Base-by-base conservation (phyloP, 305 asterid species). In the Andrographis paniculata region DNA sequence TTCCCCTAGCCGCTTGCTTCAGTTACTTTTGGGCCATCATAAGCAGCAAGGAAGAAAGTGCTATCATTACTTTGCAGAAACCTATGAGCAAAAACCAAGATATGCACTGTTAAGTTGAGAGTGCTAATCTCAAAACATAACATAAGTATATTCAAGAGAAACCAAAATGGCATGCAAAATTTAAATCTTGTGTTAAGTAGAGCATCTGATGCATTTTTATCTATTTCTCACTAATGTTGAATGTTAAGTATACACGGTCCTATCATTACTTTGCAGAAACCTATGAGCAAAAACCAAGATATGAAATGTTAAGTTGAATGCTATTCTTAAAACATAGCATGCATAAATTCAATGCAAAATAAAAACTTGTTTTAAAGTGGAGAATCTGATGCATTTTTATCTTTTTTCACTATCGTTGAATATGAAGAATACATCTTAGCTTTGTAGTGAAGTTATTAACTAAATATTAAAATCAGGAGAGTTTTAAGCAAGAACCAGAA, bases 241-340 rank as follows among this genome's bases (percentile, higher is more conserved):
- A n/a, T n/a, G n/a, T n/a, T n/a, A n/a, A n/a, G n/a, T n/a, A n/a
- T n/a, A n/a, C n/a, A n/a, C n/a, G n/a, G 60, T 52, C 48, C 73
- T 72, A 64, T 83, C 79, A 33, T 83, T 76, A 59, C 70, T 83
- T 53, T 73, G 93, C 77, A 87, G 45, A 67, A 66, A 87, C 80
- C 96, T 87, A 60, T 55, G 63, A 18, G 15, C 39, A 59, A 49
- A 11, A 11, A 0, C 4, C 4, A n/a, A 6, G 12, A 2, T 11
- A 2, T 11, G 12, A n/a, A 33, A 2, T 6, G 33, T 6, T 27
- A 6, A 27, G 10, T 5, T 27, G 33, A 27, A 10, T 6, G 6
- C 33, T 27, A 27, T 5, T 10, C 10, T 10, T 5, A 27, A 27
- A 27, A 27, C 10, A 27, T 6, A 27, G 9, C 33, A 27, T 27